Conservation (phyloP, 257 asterid genomes). For the Penstemon davidsonii region DNA sequence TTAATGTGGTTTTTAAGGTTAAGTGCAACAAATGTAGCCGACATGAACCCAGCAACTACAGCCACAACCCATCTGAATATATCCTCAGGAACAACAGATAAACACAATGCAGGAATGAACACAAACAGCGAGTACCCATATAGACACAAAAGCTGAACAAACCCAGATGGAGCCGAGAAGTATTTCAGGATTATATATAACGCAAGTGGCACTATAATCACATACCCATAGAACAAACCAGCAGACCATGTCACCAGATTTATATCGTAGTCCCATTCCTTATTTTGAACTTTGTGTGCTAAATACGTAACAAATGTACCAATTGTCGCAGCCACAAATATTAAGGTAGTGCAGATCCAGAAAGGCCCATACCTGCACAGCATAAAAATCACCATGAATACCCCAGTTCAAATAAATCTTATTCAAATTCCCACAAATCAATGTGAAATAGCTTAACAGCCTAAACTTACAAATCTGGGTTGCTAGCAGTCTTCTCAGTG, state of each 20-base stretch:
- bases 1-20: constrained; percentile 83
- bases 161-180: constrained; percentile 93
- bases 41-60: constrained; percentile 91
- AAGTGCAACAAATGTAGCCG: constrained; percentile 89
- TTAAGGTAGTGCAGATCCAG: constrained; percentile 98
- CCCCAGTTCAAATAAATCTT: neutral
- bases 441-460: constrained; percentile 1
- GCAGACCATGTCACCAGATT: constrained; percentile 94
- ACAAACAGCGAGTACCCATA: constrained; percentile 92
- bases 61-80: constrained; percentile 91
- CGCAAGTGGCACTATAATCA: constrained; percentile 71
- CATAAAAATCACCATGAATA: neutral
- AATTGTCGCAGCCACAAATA: constrained; percentile 94
- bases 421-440: neutral
- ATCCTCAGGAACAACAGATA: constrained; percentile 77
- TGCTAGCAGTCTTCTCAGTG: constrained; percentile 77
- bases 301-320: constrained; percentile 92
- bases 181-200: constrained; percentile 83
- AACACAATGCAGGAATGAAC: constrained; percentile 97
- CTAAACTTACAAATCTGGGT: constrained; percentile 88
- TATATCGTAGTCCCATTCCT: constrained; percentile 89
- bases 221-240: constrained; percentile 94
- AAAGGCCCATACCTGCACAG: constrained; percentile 86
- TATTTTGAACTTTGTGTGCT: constrained; percentile 79
- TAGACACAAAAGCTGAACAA: constrained; percentile 86